These are phyloP conservation scores for Sporothrix humicola DNA, from an alignment of 2,329 filamentous ascomycete genomes.

Conservation along the genomic window DNA sequence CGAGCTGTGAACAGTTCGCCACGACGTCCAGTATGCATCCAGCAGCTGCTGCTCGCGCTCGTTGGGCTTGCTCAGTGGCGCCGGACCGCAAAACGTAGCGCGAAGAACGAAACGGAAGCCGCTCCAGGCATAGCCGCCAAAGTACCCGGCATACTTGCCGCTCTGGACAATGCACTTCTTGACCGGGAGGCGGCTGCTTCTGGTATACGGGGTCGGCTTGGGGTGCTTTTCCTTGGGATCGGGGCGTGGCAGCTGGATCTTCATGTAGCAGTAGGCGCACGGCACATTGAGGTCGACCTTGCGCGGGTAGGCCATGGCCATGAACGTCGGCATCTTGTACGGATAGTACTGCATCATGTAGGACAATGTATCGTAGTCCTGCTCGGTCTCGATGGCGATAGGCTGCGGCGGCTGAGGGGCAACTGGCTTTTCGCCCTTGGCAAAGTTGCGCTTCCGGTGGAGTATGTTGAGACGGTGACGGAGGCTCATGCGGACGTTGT, in stretches of 20 bases:
- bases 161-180: neutral
- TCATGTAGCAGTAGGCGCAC: constrained; percentile 12
- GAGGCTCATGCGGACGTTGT: neutral
- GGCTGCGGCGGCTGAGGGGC: neutral
- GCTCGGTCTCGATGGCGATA: neutral
- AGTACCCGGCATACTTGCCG: neutral
- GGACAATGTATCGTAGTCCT: neutral
- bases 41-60: neutral
- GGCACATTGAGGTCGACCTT: neutral
- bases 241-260: neutral
- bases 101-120: too few species aligned
- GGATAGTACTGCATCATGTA: neutral
- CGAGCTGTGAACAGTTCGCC: neutral
- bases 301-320: constrained; percentile 4
- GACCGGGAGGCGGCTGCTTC: neutral
- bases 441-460: neutral
- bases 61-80: neutral
- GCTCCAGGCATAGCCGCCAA: neutral
- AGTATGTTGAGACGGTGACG: neutral
- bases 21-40: constrained; percentile 31
- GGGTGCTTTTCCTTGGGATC: too few species aligned
- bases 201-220: neutral
- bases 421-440: neutral
- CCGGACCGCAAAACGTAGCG: too few species aligned
- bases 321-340: neutral